A percentile compares a stretch with the other conserved stretches of the same genome.
These are phyloP conservation scores for Lactarius hatsudake DNA, from an alignment of 768 basidiomycete genomes.

Conservation along the genomic window DNA sequence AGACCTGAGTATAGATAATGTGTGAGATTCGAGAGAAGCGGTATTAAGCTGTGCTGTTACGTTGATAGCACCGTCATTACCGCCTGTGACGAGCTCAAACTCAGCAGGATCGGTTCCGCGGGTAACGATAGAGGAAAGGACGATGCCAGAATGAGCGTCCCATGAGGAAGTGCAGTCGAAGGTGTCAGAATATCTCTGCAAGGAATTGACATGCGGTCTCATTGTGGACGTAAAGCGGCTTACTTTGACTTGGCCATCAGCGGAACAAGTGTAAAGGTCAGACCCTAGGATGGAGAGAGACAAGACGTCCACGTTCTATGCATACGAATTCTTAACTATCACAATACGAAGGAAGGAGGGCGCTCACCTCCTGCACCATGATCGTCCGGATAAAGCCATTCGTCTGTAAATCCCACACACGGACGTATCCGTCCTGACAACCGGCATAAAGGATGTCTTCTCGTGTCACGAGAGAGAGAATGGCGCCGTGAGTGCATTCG, in stretches of 20 bases:
- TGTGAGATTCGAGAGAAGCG: background rate
- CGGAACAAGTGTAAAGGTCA: slow-evolving; percentile 50
- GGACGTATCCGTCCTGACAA: slow-evolving; percentile 91
- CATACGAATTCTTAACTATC: slow-evolving; percentile 2
- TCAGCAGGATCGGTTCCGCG: slow-evolving; percentile 33
- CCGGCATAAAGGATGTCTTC: slow-evolving; percentile 88
- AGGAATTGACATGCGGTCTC: background rate
- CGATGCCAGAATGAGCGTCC: slow-evolving; percentile 76
- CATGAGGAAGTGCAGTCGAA: slow-evolving; percentile 87
- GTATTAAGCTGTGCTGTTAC: slow-evolving; percentile 38
- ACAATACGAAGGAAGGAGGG: background rate
- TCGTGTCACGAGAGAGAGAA: slow-evolving; percentile 71
- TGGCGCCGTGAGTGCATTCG: slow-evolving; percentile 71
- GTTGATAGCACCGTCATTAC: slow-evolving; percentile 83
- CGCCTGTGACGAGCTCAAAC: slow-evolving; percentile 67
- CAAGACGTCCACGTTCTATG: slow-evolving; percentile 74
- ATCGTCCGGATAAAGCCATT: slow-evolving; percentile 83
- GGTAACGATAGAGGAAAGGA: slow-evolving; percentile 73
- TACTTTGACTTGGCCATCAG: slow-evolving; percentile 67
- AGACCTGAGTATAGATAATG: slow-evolving; percentile 34
- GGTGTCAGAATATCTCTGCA: slow-evolving; percentile 74
- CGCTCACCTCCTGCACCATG: slow-evolving; percentile 74
- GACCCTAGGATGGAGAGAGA: slow-evolving; percentile 67
- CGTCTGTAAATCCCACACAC: slow-evolving; percentile 88
- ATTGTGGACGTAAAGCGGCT: slow-evolving; percentile 4